Percentiles rank a stretch among this genome's conserved stretches.
phyloP scores from a whole-genome alignment of 169 alveolate genomes.

The Cryptosporidium viatorum region DNA sequence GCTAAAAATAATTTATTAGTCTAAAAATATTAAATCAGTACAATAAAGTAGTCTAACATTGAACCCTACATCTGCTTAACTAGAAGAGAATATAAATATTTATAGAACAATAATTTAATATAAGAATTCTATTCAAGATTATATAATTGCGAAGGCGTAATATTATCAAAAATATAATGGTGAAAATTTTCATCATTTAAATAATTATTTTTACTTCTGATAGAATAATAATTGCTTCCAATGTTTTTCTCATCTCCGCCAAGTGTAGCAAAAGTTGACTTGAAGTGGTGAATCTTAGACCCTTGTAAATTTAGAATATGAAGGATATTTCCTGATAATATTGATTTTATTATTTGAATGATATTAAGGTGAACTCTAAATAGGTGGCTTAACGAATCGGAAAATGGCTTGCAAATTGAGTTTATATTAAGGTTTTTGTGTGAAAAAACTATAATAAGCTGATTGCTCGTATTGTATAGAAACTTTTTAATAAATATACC shows the following conservation, averaged over 20 bases:
- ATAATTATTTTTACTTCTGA: background rate
- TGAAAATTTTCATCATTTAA: conserved; percentile 28
- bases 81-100: background rate
- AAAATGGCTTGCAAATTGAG: conserved; percentile 53
- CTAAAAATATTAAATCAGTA: background rate
- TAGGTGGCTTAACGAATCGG: conserved; percentile 37
- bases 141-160: conserved; percentile 25
- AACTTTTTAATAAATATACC: conserved; percentile 38
- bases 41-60: background rate
- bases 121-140: background rate
- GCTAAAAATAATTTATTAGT: background rate
- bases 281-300: conserved; percentile 23
- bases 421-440: conserved; percentile 22
- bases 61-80: background rate
- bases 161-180: conserved; percentile 43
- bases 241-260: background rate
- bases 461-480: conserved; percentile 12
- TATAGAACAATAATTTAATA: background rate
- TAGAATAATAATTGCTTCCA: background rate
- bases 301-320: conserved; percentile 60
- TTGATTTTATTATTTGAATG: conserved; percentile 37
- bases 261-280: conserved; percentile 28
- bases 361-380: conserved; percentile 44
- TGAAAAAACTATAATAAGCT: conserved; percentile 29
- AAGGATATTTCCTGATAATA: conserved; percentile 43